phyloP scores from a whole-genome alignment of 768 basidiomycete genomes.

The Leccinum variicolor region DNA sequence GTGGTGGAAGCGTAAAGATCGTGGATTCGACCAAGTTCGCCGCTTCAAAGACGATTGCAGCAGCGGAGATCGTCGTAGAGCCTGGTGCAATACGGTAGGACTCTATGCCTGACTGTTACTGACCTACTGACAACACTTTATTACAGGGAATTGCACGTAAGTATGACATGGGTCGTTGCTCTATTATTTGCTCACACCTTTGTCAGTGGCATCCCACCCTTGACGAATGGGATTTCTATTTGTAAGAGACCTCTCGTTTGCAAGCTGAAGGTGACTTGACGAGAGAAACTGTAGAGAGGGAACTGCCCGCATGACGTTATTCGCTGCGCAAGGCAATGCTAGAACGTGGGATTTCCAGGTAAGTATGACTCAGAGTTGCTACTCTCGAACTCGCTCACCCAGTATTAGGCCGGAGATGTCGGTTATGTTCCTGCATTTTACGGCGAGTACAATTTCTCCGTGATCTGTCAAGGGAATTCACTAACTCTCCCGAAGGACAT shows the following conservation, averaged over 20 bases:
- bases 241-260: slow-evolving; percentile 34
- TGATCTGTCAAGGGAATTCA: neutral
- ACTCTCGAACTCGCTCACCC: neutral
- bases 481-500: slow-evolving; percentile 33
- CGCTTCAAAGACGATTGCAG: slow-evolving; percentile 47
- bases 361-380: neutral
- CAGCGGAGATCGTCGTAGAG: slow-evolving; percentile 53
- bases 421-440: slow-evolving; percentile 12
- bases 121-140: neutral
- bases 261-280: neutral
- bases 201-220: slow-evolving; percentile 66
- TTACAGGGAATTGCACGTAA: slow-evolving; percentile 53
- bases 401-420: slow-evolving; percentile 20
- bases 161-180: slow-evolving; percentile 6
- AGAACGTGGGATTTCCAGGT: slow-evolving; percentile 59
- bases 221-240: slow-evolving; percentile 61
- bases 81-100: slow-evolving; percentile 55
- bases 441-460: slow-evolving; percentile 3
- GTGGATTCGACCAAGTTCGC: slow-evolving; percentile 54
- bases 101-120: too few relatives aligned
- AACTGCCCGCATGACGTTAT: slow-evolving; percentile 51
- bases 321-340: slow-evolving; percentile 51
- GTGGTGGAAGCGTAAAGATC: slow-evolving; percentile 56
- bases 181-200: neutral
- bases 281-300: slow-evolving; percentile 41